Evolutionary conservation across 108 stramenopile species (phyloP), one percentile per base, ranked within the genome.

Genomic region (Pinguiococcus pyrenoidosus): DNA sequence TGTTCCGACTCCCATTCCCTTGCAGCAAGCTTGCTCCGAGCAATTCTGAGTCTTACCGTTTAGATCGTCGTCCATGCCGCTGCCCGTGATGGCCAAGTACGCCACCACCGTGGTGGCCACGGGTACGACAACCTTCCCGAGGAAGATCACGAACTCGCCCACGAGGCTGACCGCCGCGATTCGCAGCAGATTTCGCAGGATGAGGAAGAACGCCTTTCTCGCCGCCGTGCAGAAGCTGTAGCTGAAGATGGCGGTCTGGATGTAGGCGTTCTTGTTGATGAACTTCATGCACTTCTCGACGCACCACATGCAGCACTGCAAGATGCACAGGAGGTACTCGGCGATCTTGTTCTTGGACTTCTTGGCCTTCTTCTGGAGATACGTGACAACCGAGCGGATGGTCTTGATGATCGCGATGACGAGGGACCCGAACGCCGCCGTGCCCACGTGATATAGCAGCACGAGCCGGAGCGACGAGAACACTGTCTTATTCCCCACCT

Each of bases 401-500:
- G 83, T 69, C 69, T 84, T 75, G 34, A 89, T 67, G 57, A 89
- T 78, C 32, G 89, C 88, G 48, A 92, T 77, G 32, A 96, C 50
- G 20, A 96, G 67, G 21, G 81, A 77, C 24, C 90, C 93, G 68
- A 83, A 95, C 12, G 93, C 93, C 14, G 84, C 87, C 0, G 93
- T 95, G 28, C 93, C 93, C 13, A n/a, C 4, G 62, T 95, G 89
- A 46, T 89, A 88, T 28, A 44, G 44, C 14, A 83, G 22, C 0
- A 80, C 78, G 12, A 67, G 44, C 12, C 36, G 23, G 22, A 86
- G 48, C 33, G 73, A 57, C n/a, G 33, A 32, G 9, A 80, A 30
- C 8, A 90, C 79, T 1, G 79, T 81, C 24, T 45, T 38, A 37
- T 50, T 85, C 20, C 78, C 82, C 32, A 87, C 63, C n/a, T 36